These are phyloP conservation scores for Elaeis oleifera DNA, from an alignment of 202 grass and related monocot species.

Conservation along the genomic window DNA sequence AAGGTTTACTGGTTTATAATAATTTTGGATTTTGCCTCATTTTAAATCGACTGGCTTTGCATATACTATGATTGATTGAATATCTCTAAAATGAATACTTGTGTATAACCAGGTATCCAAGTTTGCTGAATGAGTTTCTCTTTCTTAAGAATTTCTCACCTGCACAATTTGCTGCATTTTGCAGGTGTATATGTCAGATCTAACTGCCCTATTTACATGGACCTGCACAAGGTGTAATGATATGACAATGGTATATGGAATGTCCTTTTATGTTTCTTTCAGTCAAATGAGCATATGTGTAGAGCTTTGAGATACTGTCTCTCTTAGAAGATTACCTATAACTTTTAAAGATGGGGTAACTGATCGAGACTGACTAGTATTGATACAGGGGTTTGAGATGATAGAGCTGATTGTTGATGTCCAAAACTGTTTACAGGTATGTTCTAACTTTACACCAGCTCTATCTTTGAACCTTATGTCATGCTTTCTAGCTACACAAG, in stretches of 20 bases:
- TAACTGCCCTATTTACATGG: constrained; percentile 72
- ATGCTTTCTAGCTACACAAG: constrained; percentile 8
- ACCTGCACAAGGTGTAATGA: constrained; percentile 70
- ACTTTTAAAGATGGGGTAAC: too few relatives aligned
- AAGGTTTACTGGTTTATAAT: too few relatives aligned
- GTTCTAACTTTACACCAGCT: constrained; percentile 12
- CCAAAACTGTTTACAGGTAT: constrained; percentile 82
- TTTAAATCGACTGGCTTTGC: too few relatives aligned
- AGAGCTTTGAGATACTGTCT: too few relatives aligned
- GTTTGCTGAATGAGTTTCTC: neutral
- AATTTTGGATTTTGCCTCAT: too few relatives aligned
- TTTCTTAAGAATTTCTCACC: constrained; percentile 17
- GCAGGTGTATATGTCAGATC: constrained; percentile 80
- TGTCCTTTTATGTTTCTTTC: too few relatives aligned
- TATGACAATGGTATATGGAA: too few relatives aligned
- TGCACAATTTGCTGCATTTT: constrained; percentile 8
- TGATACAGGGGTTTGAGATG: constrained; percentile 73
- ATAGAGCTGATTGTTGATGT: constrained; percentile 78
- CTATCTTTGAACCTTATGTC: neutral
- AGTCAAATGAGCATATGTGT: too few relatives aligned
- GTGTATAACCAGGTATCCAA: neutral
- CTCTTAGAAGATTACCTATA: too few relatives aligned
- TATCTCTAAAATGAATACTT: too few relatives aligned
- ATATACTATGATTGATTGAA: too few relatives aligned
- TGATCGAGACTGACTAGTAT: constrained; percentile 18